Conservation (phyloP, 2,329 filamentous ascomycete genomes). For the Coniochaeta prunicola region DNA sequence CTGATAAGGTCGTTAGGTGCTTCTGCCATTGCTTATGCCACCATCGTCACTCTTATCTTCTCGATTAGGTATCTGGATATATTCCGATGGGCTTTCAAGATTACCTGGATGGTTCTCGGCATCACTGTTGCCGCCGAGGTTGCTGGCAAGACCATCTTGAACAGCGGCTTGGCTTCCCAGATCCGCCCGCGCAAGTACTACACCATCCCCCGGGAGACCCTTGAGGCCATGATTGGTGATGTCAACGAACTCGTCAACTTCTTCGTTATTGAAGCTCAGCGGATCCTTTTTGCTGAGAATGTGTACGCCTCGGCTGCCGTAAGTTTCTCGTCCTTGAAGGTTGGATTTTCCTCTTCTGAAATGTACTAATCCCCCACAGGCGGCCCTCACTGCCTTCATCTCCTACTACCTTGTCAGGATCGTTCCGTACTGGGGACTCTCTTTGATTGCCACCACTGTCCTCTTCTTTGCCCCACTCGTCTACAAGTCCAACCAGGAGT, state of each 20-base stretch:
- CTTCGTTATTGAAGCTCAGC: constrained; percentile 62
- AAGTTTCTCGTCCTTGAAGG: constrained; percentile 23
- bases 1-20: constrained; percentile 39
- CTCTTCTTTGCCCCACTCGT: constrained; percentile 56
- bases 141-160: constrained; percentile 52
- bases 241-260: constrained; percentile 65
- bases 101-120: constrained; percentile 55
- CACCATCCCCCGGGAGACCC: constrained; percentile 54
- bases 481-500: constrained; percentile 61
- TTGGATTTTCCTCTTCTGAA: background rate
- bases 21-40: constrained; percentile 56
- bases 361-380: constrained; percentile 28
- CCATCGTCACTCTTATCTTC: constrained; percentile 53
- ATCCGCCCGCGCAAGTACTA: constrained; percentile 62
- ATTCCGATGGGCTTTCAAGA: constrained; percentile 57
- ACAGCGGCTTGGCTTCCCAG: constrained; percentile 56
- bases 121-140: constrained; percentile 55
- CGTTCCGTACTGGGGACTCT: constrained; percentile 62
- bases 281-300: constrained; percentile 63
- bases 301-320: constrained; percentile 51
- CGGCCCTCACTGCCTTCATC: constrained; percentile 52
- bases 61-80: constrained; percentile 59
- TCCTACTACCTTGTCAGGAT: constrained; percentile 65
- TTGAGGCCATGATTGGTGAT: constrained; percentile 55
- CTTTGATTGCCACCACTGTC: constrained; percentile 50